Percentiles rank a stretch among this genome's conserved stretches.
Conservation (phyloP, 2,329 filamentous ascomycete species). For the Curvularia hawaiiensis region DNA sequence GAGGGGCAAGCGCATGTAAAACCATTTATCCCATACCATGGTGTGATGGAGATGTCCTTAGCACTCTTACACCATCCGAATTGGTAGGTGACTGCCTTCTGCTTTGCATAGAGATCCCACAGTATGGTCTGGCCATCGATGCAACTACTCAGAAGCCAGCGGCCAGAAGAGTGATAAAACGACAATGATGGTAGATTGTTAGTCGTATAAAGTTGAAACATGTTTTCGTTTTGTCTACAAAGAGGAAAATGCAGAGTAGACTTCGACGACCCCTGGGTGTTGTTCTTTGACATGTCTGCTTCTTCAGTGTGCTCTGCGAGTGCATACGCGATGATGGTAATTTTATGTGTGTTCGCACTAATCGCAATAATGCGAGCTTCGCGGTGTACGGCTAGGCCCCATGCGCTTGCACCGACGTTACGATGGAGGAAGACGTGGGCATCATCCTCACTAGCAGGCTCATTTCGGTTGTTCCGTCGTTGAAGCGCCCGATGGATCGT, state of each 20-base stretch:
- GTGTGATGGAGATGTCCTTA: slow-evolving; percentile 12
- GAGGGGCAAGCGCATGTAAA: slow-evolving; percentile 20
- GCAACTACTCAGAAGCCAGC: slow-evolving; percentile 63
- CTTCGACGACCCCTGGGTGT: background rate
- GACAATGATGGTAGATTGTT: slow-evolving; percentile 63
- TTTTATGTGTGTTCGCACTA: slow-evolving; percentile 71
- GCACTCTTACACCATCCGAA: slow-evolving; percentile 35
- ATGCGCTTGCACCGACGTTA: slow-evolving; percentile 79
- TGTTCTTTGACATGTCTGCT: slow-evolving; percentile 3
- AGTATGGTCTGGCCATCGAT: slow-evolving; percentile 57
- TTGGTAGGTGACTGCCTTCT: slow-evolving; percentile 23
- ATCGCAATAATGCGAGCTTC: slow-evolving; percentile 85
- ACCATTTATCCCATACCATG: slow-evolving; percentile 2
- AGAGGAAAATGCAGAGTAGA: slow-evolving; percentile 23
- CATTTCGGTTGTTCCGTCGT: slow-evolving; percentile 6
- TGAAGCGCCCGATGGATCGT: slow-evolving; percentile 35
- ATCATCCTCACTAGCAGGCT: slow-evolving; percentile 48
- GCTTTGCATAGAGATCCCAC: slow-evolving; percentile 51
- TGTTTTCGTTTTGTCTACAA: slow-evolving; percentile 34
- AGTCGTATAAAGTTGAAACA: slow-evolving; percentile 25
- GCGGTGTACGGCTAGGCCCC: slow-evolving; percentile 85
- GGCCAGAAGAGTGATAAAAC: slow-evolving; percentile 63
- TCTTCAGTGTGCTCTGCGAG: slow-evolving; percentile 39
- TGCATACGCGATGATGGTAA: slow-evolving; percentile 66
- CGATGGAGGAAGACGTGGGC: slow-evolving; percentile 69